Conservation (phyloP, 148 eudicot species). For the Cornus controversa region DNA sequence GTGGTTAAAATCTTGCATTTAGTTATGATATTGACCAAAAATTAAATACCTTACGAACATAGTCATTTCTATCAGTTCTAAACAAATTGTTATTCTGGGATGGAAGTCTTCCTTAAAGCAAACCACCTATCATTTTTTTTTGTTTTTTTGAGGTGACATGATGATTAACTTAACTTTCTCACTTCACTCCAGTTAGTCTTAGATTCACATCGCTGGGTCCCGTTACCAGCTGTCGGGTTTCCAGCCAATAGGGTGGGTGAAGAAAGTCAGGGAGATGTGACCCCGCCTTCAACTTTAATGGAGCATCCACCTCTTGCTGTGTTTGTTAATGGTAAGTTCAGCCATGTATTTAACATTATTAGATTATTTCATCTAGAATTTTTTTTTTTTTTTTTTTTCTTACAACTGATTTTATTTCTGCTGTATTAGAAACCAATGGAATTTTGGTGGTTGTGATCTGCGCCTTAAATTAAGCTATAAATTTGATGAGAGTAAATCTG, state of each 20-base stretch:
- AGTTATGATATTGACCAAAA: neutral
- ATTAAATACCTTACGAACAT: neutral
- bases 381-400: neutral
- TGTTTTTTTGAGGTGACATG: neutral
- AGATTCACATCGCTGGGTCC: slow-evolving; percentile 99
- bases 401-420: neutral
- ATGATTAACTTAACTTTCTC: neutral
- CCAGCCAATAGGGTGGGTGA: slow-evolving; percentile 62
- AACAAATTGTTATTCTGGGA: neutral
- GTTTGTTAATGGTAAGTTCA: slow-evolving; percentile 75
- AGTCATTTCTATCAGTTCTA: slow-evolving; percentile 1
- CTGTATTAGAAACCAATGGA: neutral
- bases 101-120: neutral
- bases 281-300: slow-evolving; percentile 89
- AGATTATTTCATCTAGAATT: neutral
- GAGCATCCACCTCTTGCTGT: slow-evolving; percentile 99
- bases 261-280: slow-evolving; percentile 75
- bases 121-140: neutral
- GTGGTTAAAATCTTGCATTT: slow-evolving; percentile 1
- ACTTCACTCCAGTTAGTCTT: slow-evolving; percentile 64
- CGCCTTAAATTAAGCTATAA: neutral
- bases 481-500: too few species aligned
- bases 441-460: neutral
- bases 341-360: neutral
- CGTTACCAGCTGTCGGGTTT: slow-evolving; percentile 84